Percentiles rank a stretch among this genome's conserved stretches.
phyloP scores from a whole-genome alignment of 768 basidiomycete species.

The Tylopilus subfusipes region DNA sequence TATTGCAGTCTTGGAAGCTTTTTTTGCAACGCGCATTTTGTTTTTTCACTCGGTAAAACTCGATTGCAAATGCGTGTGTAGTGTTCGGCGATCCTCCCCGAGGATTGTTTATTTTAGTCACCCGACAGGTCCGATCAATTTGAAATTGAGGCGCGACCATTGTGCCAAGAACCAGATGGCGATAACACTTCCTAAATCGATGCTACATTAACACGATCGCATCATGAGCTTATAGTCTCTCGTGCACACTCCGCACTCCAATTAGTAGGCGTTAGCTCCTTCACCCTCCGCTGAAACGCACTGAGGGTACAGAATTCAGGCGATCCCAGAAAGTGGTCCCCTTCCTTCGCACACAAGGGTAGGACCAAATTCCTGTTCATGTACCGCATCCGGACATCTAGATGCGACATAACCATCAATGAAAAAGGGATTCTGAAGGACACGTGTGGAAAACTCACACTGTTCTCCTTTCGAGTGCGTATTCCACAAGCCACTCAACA shows the following conservation, averaged over 20 bases:
- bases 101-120: too few relatives aligned
- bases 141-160: too few relatives aligned
- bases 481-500: conserved; percentile 41
- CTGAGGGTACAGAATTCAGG: conserved; percentile 73
- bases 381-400: conserved; percentile 73
- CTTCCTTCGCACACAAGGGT: conserved; percentile 61
- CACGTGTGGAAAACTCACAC: conserved; percentile 34
- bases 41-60: too few relatives aligned
- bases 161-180: too few relatives aligned
- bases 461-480: conserved; percentile 34
- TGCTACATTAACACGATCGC: neutral
- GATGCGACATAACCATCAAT: neutral
- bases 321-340: conserved; percentile 62
- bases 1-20: too few relatives aligned
- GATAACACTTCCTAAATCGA: neutral
- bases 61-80: too few relatives aligned
- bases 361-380: conserved; percentile 63
- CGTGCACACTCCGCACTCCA: conserved; percentile 65
- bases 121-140: too few relatives aligned
- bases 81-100: too few relatives aligned
- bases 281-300: conserved; percentile 59
- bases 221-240: conserved; percentile 5
- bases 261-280: conserved; percentile 60
- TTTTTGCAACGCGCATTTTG: too few relatives aligned
- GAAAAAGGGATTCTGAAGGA: neutral